Conservation (phyloP, 192 early-diverging fungal species). For the Linnemannia zychae region DNA sequence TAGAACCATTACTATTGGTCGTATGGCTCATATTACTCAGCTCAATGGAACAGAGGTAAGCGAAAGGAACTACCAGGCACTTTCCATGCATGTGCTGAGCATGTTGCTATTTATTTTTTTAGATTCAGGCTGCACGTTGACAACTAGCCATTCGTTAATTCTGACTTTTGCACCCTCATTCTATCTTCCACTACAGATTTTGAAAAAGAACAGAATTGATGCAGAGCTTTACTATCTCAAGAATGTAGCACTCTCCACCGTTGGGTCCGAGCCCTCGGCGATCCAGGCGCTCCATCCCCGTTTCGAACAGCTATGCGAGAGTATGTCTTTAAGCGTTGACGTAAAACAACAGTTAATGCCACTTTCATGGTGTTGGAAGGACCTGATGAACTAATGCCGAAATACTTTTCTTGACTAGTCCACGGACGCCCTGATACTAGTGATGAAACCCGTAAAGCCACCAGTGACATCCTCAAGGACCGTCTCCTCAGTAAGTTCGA, state of each 20-base stretch:
- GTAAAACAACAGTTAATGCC: neutral
- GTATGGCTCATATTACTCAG: conserved; percentile 55
- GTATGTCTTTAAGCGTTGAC: conserved; percentile 27
- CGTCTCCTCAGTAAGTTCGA: conserved; percentile 52
- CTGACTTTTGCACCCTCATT: too few relatives aligned
- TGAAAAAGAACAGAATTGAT: conserved; percentile 53
- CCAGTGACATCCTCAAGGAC: conserved; percentile 59
- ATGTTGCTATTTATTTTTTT: neutral
- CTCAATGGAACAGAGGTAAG: conserved; percentile 68
- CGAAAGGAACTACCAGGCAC: too few relatives aligned
- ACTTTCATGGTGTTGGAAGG: neutral
- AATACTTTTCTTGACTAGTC: conserved; percentile 6
- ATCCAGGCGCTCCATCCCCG: conserved; percentile 59
- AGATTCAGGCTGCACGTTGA: neutral
- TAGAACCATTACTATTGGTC: conserved; percentile 49
- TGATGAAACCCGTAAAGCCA: conserved; percentile 42
- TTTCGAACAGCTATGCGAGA: conserved; percentile 63
- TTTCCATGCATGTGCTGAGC: neutral
- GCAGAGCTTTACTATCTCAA: conserved; percentile 68
- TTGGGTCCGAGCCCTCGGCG: conserved; percentile 36
- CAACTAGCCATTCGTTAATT: neutral
- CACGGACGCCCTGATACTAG: conserved; percentile 55
- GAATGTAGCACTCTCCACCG: conserved; percentile 46
- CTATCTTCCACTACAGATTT: too few relatives aligned
- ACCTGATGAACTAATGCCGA: neutral